These are phyloP conservation scores for Podaxis rugospora DNA, from an alignment of 768 basidiomycete genomes.

Conservation along the genomic window DNA sequence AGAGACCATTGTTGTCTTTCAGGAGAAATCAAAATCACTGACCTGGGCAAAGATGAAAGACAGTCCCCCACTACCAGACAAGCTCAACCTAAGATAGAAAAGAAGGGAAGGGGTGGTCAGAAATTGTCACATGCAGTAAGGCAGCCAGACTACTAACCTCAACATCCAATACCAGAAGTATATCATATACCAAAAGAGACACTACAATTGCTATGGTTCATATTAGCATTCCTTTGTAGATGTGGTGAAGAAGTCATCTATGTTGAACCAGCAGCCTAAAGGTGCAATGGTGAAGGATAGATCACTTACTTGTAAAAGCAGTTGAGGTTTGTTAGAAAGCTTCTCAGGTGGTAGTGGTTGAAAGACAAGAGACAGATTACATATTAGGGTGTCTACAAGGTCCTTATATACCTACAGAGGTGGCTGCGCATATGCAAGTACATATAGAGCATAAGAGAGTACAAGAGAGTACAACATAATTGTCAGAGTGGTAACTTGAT, in stretches of 20 bases:
- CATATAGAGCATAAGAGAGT: too few relatives aligned
- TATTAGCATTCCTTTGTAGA: not conserved
- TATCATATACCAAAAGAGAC: not conserved
- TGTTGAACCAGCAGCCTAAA: too few relatives aligned
- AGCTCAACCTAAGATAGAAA: not conserved
- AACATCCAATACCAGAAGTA: not conserved
- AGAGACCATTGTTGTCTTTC: not conserved
- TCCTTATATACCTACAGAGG: too few relatives aligned
- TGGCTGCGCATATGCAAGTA: too few relatives aligned
- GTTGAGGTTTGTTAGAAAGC: too few relatives aligned
- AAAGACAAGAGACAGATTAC: too few relatives aligned
- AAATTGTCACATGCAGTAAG: not conserved
- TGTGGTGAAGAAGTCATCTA: not conserved
- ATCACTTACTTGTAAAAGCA: too few relatives aligned
- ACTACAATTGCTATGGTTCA: not conserved
- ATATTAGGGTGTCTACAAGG: too few relatives aligned
- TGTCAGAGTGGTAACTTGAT: too few relatives aligned
- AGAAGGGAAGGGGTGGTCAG: not conserved
- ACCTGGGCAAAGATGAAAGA: not conserved
- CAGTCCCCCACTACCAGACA: not conserved
- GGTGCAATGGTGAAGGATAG: too few relatives aligned
- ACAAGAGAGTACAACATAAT: too few relatives aligned
- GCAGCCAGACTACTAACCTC: not conserved
- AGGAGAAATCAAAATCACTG: not conserved
- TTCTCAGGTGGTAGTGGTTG: too few relatives aligned